Conservation (phyloP, 2,329 filamentous ascomycete species). For the Aureobasidium mangrovei region DNA sequence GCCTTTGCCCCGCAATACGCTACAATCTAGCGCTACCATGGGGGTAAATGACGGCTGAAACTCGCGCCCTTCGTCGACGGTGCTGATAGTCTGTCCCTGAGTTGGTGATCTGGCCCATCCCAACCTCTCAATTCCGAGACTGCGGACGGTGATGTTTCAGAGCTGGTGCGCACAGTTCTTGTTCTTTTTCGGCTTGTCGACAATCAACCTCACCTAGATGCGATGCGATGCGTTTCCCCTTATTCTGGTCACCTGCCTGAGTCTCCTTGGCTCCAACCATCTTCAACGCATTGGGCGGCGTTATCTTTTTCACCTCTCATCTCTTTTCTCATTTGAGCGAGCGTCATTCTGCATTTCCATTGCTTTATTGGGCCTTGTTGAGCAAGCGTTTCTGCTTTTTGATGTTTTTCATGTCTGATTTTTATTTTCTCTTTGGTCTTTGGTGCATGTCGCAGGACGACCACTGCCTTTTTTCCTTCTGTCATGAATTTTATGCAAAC, state of each 20-base stretch:
- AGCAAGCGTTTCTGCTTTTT: slow-evolving; percentile 5
- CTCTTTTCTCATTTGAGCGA: slow-evolving; percentile 3
- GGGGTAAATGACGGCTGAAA: slow-evolving; percentile 3
- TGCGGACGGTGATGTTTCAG: slow-evolving; percentile 19
- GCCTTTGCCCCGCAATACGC: slow-evolving; percentile 65
- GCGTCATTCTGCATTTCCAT: slow-evolving; percentile 7
- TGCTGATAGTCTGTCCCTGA: slow-evolving; percentile 9
- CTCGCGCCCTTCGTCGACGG: neutral
- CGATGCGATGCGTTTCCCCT: slow-evolving; percentile 9
- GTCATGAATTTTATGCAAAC: slow-evolving; percentile 13
- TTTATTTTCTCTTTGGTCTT: neutral
- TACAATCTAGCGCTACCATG: slow-evolving; percentile 68
- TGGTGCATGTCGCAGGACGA: slow-evolving; percentile 1
- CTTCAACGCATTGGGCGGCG: slow-evolving; percentile 2
- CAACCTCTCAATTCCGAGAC: slow-evolving; percentile 23
- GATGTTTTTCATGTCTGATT: neutral
- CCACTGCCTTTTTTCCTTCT: neutral
- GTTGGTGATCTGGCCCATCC: slow-evolving; percentile 35
- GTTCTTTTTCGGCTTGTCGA: neutral
- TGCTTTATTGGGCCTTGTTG: slow-evolving; percentile 8
- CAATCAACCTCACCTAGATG: slow-evolving; percentile 1
- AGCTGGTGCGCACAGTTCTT: slow-evolving; percentile 32
- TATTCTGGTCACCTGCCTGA: neutral
- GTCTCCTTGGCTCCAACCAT: neutral
- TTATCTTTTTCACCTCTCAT: slow-evolving; percentile 3